A percentile compares a stretch with the other conserved stretches of the same genome.
phyloP scores from a whole-genome alignment of 2,329 filamentous ascomycete species.

The Aspergillus chevalieri region DNA sequence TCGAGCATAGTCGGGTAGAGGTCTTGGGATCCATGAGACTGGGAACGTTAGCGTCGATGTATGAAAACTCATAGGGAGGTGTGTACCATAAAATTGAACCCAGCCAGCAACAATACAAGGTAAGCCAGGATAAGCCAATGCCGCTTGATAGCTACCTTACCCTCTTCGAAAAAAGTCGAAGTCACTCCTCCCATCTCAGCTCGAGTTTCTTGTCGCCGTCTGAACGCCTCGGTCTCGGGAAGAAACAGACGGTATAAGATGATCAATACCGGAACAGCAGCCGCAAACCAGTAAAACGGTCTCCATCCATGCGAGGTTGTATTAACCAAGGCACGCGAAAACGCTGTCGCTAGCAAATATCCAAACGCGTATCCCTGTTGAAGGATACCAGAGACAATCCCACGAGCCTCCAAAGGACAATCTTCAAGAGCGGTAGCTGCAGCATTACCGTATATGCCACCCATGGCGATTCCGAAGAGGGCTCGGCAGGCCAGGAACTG shows the following conservation, averaged over 20 bases:
- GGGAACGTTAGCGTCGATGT: slow-evolving; percentile 7
- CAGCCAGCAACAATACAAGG: slow-evolving; percentile 78
- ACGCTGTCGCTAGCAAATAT: slow-evolving; percentile 56
- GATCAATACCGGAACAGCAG: slow-evolving; percentile 70
- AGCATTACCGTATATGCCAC: slow-evolving; percentile 56
- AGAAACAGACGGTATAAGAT: slow-evolving; percentile 72
- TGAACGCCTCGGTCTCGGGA: slow-evolving; percentile 71
- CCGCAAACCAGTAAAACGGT: slow-evolving; percentile 84
- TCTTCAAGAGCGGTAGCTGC: slow-evolving; percentile 59
- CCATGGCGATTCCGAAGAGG: slow-evolving; percentile 60
- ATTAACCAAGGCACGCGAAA: slow-evolving; percentile 47
- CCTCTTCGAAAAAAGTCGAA: slow-evolving; percentile 66
- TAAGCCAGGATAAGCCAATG: slow-evolving; percentile 79
- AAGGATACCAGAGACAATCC: slow-evolving; percentile 56
- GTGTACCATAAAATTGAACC: slow-evolving; percentile 77
- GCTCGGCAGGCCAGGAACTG: slow-evolving; percentile 55
- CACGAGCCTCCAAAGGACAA: slow-evolving; percentile 52
- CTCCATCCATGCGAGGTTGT: slow-evolving; percentile 77
- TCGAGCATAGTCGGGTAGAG: slow-evolving; percentile 55
- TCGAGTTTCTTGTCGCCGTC: slow-evolving; percentile 58
- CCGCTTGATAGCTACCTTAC: slow-evolving; percentile 67
- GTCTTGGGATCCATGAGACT: slow-evolving; percentile 66
- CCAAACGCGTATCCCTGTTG: slow-evolving; percentile 61
- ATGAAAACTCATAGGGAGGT: background rate
- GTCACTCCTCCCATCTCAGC: slow-evolving; percentile 55